Conservation (phyloP, 1,139 yeast species). For the Citeromyces siamensis region DNA sequence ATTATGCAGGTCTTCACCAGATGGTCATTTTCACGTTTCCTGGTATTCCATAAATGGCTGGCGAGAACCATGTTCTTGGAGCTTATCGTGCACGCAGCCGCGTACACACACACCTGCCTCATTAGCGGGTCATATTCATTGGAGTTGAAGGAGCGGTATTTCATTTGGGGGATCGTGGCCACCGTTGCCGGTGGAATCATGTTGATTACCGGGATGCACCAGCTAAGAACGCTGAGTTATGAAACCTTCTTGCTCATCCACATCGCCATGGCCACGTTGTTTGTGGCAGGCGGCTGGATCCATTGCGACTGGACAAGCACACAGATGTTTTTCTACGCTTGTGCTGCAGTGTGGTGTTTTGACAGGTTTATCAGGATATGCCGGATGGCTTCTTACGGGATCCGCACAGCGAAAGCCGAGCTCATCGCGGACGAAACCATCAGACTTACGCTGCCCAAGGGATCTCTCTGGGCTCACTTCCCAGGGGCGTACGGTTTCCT, state of each 20-base stretch:
- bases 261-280: slow-evolving; percentile 40
- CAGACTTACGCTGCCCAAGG: slow-evolving; percentile 24
- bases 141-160: slow-evolving; percentile 27
- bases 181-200: slow-evolving; percentile 26
- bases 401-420: slow-evolving; percentile 33
- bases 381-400: slow-evolving; percentile 38
- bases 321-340: slow-evolving; percentile 34
- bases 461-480: slow-evolving; percentile 25
- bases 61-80: slow-evolving; percentile 31
- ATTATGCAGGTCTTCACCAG: slow-evolving; percentile 52
- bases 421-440: slow-evolving; percentile 25
- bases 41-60: slow-evolving; percentile 55
- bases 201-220: slow-evolving; percentile 31
- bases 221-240: slow-evolving; percentile 44
- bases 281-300: slow-evolving; percentile 45
- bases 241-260: slow-evolving; percentile 54
- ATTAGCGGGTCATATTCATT: slow-evolving; percentile 21
- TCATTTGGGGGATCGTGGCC: slow-evolving; percentile 45
- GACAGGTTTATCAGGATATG: slow-evolving; percentile 42
- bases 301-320: slow-evolving; percentile 38
- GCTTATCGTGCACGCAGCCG: slow-evolving; percentile 37
- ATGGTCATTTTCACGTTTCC: slow-evolving; percentile 50
- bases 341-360: slow-evolving; percentile 52
- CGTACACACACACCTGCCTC: slow-evolving; percentile 28
- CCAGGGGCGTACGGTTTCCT: slow-evolving; percentile 48